Evolutionary conservation across 2,329 filamentous ascomycete species (phyloP), one percentile per base, ranked within the genome.

Genomic region (Pyrenophora tritici-repentis): DNA sequence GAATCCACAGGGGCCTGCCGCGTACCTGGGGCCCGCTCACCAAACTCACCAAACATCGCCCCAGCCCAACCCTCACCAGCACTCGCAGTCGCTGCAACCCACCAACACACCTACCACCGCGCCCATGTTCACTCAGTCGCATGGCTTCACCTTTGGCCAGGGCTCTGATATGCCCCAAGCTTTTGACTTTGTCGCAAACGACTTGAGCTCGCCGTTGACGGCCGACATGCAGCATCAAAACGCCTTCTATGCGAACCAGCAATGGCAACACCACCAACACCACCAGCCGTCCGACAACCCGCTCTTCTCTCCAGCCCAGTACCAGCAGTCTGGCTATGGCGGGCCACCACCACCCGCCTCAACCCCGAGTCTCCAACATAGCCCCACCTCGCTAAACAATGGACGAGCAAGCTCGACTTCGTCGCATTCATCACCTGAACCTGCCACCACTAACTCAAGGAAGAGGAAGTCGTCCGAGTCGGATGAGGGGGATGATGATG

Each of bases 401-500:
- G 65, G 58, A 18, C 60, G 61, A 13, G 66, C 67, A 22, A 72
- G 68, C 47, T 71, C 71, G 4, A 70, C 73, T 2, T 75, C 73
- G 5, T 86, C 85, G 2, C 85, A 71, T 49, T 86, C 85, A 9
- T 89, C 86, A 2, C 86, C 86, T n/a, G 86, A 79, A 18, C 79
- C 78, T n/a, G 42, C 49, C 3, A 38, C 51, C 3, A 63, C 58
- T 14, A 48, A 42, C 22, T 53, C 56, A 10, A 73, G 74, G 58
- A 75, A 75, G 65, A 66, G 72, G 20, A 75, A 75, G 55, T 72
- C 71, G 10, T 61, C 65, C 4, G 81, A 85, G 29, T 79, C 84
- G 2, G 83, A 86, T 35, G 81, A 85, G 17, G 79, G 84, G 3
- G 83, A 85, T 41, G 84, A 87, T 10, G 41, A 54, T 79, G 84